Conservation (phyloP, 2,329 filamentous ascomycete genomes). For the Thermothelomyces thermophilus region DNA sequence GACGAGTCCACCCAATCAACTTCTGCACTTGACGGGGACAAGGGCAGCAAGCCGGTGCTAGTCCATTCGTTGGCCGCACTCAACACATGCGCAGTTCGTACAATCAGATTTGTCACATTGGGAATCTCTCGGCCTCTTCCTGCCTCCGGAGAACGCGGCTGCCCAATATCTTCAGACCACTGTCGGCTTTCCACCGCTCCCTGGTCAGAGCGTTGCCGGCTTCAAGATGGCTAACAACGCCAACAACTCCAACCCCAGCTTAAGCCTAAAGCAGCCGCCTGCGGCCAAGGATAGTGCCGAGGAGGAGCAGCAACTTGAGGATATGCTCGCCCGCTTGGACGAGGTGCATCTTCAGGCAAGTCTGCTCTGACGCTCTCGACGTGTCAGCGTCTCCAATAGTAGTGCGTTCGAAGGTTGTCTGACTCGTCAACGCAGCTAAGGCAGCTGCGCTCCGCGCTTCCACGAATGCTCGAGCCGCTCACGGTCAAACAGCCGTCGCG, state of each 20-base stretch:
- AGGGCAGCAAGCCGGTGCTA: not conserved
- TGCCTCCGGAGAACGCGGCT: not conserved
- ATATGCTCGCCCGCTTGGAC: slow-evolving; percentile 45
- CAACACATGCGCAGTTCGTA: not conserved
- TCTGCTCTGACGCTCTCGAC: slow-evolving; percentile 6
- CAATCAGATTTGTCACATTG: slow-evolving; percentile 7
- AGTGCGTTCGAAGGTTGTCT: slow-evolving; percentile 15
- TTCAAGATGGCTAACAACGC: slow-evolving; percentile 18
- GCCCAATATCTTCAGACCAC: slow-evolving; percentile 1
- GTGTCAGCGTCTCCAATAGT: not conserved
- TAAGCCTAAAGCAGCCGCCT: slow-evolving; percentile 6
- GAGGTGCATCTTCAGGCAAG: slow-evolving; percentile 49
- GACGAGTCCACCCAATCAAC: not conserved
- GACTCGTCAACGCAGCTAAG: slow-evolving; percentile 34
- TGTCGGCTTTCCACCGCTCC: not conserved
- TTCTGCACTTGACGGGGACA: not conserved
- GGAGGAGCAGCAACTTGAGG: slow-evolving; percentile 45
- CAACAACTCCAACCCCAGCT: not conserved
- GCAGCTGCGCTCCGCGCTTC: slow-evolving; percentile 42
- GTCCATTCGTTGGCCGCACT: not conserved
- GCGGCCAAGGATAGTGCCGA: slow-evolving; percentile 26
- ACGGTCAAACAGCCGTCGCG: slow-evolving; percentile 44
- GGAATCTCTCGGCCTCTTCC: not conserved
- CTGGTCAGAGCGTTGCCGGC: not conserved
- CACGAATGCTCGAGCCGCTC: slow-evolving; percentile 46